Percentiles rank a stretch among this genome's conserved stretches.
phyloP scores from a whole-genome alignment of 176 grass and related monocot genomes.

The Olyra latifolia region DNA sequence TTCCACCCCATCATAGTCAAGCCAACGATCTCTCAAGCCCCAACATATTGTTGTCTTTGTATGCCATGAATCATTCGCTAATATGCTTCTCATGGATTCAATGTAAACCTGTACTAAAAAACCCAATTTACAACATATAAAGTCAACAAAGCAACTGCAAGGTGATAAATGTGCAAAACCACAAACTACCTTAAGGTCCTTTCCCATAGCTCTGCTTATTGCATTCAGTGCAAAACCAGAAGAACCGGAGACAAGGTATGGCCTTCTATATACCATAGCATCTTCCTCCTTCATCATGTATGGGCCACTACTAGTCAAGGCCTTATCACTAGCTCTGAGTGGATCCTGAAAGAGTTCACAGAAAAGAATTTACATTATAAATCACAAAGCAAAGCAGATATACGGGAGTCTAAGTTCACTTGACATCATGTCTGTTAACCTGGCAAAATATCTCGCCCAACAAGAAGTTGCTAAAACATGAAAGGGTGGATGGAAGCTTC shows the following conservation, averaged over 20 bases:
- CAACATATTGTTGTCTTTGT: slow-evolving; percentile 82
- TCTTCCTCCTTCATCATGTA: slow-evolving; percentile 97
- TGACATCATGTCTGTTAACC: slow-evolving; percentile 51
- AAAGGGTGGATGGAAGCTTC: slow-evolving; percentile 73
- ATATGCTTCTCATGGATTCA: slow-evolving; percentile 73
- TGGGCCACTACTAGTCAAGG: slow-evolving; percentile 76
- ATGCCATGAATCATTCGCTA: slow-evolving; percentile 78
- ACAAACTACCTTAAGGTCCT: slow-evolving; percentile 71
- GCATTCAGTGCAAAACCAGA: slow-evolving; percentile 96
- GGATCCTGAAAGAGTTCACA: slow-evolving; percentile 68
- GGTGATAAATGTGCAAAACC: neutral
- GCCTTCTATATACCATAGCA: slow-evolving; percentile 96
- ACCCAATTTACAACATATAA: slow-evolving; percentile 31
- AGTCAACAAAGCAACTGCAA: neutral
- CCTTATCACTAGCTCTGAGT: slow-evolving; percentile 93
- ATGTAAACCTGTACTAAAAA: slow-evolving; percentile 58
- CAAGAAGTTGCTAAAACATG: slow-evolving; percentile 93
- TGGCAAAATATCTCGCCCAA: slow-evolving; percentile 91
- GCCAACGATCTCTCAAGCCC: slow-evolving; percentile 94
- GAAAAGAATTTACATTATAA: slow-evolving; percentile 15
- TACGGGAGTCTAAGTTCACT: neutral
- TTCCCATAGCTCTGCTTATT: slow-evolving; percentile 85
- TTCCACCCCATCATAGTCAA: slow-evolving; percentile 75
- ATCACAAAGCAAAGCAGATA: slow-evolving; percentile 5
- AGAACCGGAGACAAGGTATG: slow-evolving; percentile 92